phyloP scores from a whole-genome alignment of 106 monocot genomes.

The Allium cepa region DNA sequence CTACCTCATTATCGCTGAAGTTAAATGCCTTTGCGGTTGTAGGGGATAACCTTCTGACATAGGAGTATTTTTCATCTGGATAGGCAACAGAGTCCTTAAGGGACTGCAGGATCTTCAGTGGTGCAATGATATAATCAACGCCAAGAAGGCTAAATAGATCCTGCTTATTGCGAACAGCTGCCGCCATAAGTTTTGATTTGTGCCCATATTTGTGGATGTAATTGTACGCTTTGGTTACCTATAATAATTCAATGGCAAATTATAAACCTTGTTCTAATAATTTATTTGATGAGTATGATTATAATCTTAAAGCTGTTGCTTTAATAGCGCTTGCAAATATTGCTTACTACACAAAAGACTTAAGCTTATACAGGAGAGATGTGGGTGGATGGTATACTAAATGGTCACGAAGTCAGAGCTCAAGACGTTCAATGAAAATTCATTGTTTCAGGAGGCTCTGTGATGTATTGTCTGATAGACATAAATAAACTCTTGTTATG shows the following conservation, averaged over 20 bases:
- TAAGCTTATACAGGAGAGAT: no score
- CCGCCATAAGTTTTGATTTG: constrained; percentile 94
- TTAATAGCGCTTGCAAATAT: no score
- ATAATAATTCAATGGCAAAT: neutral
- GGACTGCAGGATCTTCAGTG: constrained; percentile 88
- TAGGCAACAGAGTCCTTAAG: constrained; percentile 64
- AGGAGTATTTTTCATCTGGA: constrained; percentile 92
- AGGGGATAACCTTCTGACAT: constrained; percentile 52
- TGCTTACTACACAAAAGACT: no score
- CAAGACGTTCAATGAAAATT: no score
- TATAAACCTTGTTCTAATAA: neutral
- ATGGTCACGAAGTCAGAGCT: no score
- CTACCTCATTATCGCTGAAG: constrained; percentile 82
- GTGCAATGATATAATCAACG: constrained; percentile 91
- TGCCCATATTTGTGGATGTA: constrained; percentile 91
- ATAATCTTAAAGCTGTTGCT: no score
- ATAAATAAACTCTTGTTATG: no score
- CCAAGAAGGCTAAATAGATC: constrained; percentile 89
- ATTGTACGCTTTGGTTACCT: constrained; percentile 88
- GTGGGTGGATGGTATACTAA: no score
- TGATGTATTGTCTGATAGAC: no score
- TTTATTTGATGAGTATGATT: neutral
- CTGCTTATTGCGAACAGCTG: constrained; percentile 97
- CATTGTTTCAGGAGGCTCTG: no score
- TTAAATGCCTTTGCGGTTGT: constrained; percentile 41